Percentiles rank a stretch among this genome's conserved stretches.
Evolutionary conservation across 257 asterid genomes (phyloP).

Genomic region (Anisodus acutangulus): DNA sequence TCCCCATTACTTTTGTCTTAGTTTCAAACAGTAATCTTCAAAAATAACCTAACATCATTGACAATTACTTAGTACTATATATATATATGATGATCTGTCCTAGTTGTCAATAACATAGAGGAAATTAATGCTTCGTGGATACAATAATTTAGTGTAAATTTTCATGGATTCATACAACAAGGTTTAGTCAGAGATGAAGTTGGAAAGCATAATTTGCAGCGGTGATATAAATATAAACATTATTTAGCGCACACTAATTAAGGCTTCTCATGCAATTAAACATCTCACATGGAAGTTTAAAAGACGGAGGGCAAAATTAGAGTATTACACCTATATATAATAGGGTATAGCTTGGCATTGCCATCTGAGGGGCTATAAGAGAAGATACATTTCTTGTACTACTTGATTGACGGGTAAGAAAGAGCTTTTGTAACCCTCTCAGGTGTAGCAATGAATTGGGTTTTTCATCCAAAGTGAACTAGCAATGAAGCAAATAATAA

Average conservation of each 20-base stretch:
- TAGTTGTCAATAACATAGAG: background rate
- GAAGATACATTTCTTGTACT: too few species aligned
- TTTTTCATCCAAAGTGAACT: too few species aligned
- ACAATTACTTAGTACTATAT: background rate
- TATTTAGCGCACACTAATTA: background rate
- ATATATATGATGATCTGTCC: conserved; percentile 8
- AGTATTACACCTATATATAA: too few species aligned
- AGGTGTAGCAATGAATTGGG: too few species aligned
- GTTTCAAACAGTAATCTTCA: conserved; percentile 30
- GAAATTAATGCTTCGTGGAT: background rate
- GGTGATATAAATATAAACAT: background rate
- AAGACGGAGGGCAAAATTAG: too few species aligned
- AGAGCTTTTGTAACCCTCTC: too few species aligned
- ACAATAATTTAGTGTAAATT: background rate
- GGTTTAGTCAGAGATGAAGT: background rate
- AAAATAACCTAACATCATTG: conserved; percentile 26
- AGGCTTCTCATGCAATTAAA: background rate
- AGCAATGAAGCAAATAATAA: too few species aligned
- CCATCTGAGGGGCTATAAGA: too few species aligned
- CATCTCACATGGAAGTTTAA: too few species aligned
- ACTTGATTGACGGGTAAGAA: too few species aligned
- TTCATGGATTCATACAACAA: background rate
- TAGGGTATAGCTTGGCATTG: too few species aligned
- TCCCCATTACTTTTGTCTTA: conserved; percentile 22
- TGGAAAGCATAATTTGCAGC: background rate